A percentile compares a stretch with the other conserved stretches of the same genome.
phyloP scores from a whole-genome alignment of 2,329 filamentous ascomycete species.

The Neurospora sp. region DNA sequence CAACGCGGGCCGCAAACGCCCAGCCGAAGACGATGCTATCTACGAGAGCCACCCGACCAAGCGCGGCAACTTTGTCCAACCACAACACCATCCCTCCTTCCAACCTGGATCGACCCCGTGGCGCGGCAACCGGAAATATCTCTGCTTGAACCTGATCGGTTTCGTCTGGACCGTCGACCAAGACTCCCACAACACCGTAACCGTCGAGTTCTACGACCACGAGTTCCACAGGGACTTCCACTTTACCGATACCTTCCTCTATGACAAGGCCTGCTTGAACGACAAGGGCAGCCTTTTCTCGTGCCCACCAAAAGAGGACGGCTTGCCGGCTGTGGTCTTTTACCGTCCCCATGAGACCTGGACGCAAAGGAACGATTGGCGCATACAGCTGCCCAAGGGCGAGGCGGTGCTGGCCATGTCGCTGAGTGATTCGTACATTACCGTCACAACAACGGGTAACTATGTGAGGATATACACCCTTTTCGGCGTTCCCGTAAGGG shows the following conservation, averaged over 20 bases:
- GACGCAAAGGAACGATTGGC: constrained; percentile 86
- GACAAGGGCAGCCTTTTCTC: constrained; percentile 81
- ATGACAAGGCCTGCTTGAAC: constrained; percentile 90
- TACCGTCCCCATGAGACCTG: constrained; percentile 96
- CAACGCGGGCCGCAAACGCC: constrained; percentile 40
- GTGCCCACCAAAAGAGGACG: constrained; percentile 57
- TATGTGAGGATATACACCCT: constrained; percentile 91
- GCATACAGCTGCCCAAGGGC: constrained; percentile 75
- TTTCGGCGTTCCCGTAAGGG: constrained; percentile 78
- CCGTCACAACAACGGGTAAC: constrained; percentile 75
- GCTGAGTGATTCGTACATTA: constrained; percentile 81
- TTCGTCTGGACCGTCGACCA: constrained; percentile 97
- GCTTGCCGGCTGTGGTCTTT: constrained; percentile 67
- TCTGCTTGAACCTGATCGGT: constrained; percentile 86
- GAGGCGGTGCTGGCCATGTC: constrained; percentile 84
- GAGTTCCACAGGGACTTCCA: constrained; percentile 90
- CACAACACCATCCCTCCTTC: constrained; percentile 72
- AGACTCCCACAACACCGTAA: constrained; percentile 85
- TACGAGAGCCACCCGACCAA: constrained; percentile 36
- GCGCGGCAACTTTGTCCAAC: constrained; percentile 39
- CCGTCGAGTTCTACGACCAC: constrained; percentile 94
- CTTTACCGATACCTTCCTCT: constrained; percentile 91
- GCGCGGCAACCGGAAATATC: constrained; percentile 86
- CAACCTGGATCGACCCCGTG: constrained; percentile 93
- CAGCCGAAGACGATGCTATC: constrained; percentile 43